phyloP scores from a whole-genome alignment of 345 rosid genomes.

The Arabidopsis suecica region DNA sequence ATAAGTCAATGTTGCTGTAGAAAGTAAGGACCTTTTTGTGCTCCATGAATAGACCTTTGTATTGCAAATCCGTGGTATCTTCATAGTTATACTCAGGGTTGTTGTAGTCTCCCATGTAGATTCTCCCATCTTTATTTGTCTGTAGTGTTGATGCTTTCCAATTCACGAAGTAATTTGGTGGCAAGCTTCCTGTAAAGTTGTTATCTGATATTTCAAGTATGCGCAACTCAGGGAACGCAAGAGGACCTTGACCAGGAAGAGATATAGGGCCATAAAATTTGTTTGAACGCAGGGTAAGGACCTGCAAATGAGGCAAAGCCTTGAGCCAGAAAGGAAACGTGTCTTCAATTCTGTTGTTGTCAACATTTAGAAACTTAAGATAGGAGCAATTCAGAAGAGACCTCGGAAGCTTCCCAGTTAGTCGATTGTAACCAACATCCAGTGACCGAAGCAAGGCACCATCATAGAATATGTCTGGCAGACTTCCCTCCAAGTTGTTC shows the following conservation, averaged over 20 bases:
- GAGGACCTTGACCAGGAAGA: slow-evolving; percentile 7
- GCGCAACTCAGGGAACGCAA: background rate
- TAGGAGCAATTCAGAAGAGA: slow-evolving; percentile 12
- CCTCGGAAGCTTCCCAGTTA: slow-evolving; percentile 26
- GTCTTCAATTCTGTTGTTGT: slow-evolving; percentile 1
- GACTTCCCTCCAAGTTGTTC: slow-evolving; percentile 1
- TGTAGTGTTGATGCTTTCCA: slow-evolving; percentile 15
- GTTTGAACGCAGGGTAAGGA: slow-evolving; percentile 9
- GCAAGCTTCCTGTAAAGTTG: slow-evolving; percentile 3
- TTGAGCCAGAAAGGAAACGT: slow-evolving; percentile 22
- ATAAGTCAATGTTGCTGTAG: slow-evolving; percentile 30
- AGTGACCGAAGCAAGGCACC: background rate
- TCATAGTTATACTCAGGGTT: slow-evolving; percentile 9
- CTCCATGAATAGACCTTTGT: slow-evolving; percentile 38
- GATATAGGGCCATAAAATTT: slow-evolving; percentile 4
- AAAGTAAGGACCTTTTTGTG: slow-evolving; percentile 27
- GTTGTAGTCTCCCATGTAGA: slow-evolving; percentile 35
- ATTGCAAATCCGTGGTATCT: slow-evolving; percentile 27
- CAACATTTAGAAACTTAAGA: slow-evolving; percentile 23
- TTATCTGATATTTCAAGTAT: slow-evolving; percentile 13
- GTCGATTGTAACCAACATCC: background rate
- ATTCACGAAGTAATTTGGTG: background rate
- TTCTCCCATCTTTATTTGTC: slow-evolving; percentile 8
- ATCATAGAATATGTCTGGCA: background rate
- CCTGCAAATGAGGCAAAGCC: slow-evolving; percentile 11